Conservation (phyloP, 1,139 yeast species). For the Geotrichum europaeum region DNA sequence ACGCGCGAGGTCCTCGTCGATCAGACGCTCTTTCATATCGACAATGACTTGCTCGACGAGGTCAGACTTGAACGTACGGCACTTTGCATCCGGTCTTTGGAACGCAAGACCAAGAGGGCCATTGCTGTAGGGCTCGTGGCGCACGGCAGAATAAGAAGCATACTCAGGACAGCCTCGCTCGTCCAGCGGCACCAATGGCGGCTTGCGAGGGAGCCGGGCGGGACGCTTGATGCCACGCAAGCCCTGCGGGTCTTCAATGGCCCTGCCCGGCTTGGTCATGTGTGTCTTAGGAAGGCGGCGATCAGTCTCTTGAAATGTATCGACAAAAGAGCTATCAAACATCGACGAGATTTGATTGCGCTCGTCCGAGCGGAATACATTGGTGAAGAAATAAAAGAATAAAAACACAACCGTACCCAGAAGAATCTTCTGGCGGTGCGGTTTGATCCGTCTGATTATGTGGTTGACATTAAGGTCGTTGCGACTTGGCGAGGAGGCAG, state of each 20-base stretch:
- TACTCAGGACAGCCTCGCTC: constrained; percentile 37
- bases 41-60: constrained; percentile 59
- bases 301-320: not conserved
- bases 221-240: not conserved
- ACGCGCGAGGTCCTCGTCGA: constrained; percentile 62
- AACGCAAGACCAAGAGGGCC: constrained; percentile 49
- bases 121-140: constrained; percentile 31
- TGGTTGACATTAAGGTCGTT: constrained; percentile 3
- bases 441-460: constrained; percentile 1
- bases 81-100: constrained; percentile 66
- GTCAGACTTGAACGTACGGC: constrained; percentile 64
- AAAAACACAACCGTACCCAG: constrained; percentile 1
- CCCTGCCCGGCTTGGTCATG: not conserved
- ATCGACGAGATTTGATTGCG: not conserved
- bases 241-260: not conserved
- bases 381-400: constrained; percentile 10
- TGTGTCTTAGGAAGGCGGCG: not conserved
- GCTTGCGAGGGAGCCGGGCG: not conserved
- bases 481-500: constrained; percentile 12
- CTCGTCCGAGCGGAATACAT: constrained; percentile 2
- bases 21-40: constrained; percentile 47
- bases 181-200: constrained; percentile 2
- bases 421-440: constrained; percentile 6
- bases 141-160: constrained; percentile 34
- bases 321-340: not conserved